Percentiles rank a stretch among this genome's conserved stretches.
Evolutionary conservation across 345 rosid genomes (phyloP).

Genomic region (Isatis tinctoria): DNA sequence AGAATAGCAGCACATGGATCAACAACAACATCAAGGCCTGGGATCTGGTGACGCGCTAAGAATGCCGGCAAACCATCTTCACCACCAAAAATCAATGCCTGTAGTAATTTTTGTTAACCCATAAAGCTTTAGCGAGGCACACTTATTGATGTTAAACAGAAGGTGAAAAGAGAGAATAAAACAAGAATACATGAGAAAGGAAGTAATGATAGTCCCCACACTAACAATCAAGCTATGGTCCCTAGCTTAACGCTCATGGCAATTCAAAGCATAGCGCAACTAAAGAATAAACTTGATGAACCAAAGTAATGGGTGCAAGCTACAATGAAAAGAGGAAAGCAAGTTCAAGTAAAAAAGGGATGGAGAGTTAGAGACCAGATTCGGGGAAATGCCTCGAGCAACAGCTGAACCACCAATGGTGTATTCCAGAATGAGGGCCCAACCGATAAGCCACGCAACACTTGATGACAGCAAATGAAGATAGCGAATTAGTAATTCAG

Average conservation of each 20-base stretch:
- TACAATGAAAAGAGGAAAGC: background rate
- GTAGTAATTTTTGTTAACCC: background rate
- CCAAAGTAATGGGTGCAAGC: background rate
- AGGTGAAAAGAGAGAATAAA: background rate
- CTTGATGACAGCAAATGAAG: constrained; percentile 30
- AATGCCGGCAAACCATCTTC: constrained; percentile 62
- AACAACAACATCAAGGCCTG: constrained; percentile 74
- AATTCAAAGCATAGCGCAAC: background rate
- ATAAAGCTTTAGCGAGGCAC: background rate
- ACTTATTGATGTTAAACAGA: background rate
- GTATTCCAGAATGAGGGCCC: constrained; percentile 92
- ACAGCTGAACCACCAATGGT: constrained; percentile 95
- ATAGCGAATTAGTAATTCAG: background rate
- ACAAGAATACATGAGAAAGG: background rate
- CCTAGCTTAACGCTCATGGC: too few species aligned
- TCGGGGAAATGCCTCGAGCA: constrained; percentile 94
- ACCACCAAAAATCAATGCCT: constrained; percentile 96
- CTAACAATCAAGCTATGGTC: background rate
- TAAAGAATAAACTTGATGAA: background rate
- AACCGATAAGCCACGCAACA: constrained; percentile 92
- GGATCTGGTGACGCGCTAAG: constrained; percentile 80
- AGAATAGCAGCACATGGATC: constrained; percentile 91
- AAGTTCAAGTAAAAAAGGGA: background rate
- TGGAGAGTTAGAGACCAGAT: constrained; percentile 46
- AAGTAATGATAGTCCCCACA: background rate